Evolutionary conservation across 768 basidiomycete genomes (phyloP).

Genomic region (Arthromyces matolae): DNA sequence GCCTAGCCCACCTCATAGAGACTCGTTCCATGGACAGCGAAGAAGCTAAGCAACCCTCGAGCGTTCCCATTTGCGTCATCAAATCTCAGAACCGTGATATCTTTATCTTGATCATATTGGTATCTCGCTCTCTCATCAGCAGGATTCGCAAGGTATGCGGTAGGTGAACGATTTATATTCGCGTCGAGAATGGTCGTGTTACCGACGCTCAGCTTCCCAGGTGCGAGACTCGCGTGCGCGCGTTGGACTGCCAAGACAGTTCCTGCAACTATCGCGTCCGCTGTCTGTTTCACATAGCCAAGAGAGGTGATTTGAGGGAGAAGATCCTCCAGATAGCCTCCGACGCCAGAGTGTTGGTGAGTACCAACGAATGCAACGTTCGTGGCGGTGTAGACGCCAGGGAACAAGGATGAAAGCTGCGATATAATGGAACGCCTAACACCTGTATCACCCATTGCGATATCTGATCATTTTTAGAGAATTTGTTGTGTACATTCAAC

Average conservation of each 20-base stretch:
- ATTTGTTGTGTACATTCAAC: neutral
- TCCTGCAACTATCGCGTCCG: slow-evolving; percentile 67
- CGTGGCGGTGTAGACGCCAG: slow-evolving; percentile 60
- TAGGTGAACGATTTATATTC: slow-evolving; percentile 73
- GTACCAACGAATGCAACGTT: slow-evolving; percentile 77
- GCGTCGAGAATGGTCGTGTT: slow-evolving; percentile 67
- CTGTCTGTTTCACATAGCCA: slow-evolving; percentile 70
- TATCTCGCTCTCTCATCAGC: slow-evolving; percentile 64
- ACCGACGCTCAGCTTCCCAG: slow-evolving; percentile 59
- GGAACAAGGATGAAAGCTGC: slow-evolving; percentile 51
- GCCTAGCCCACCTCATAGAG: slow-evolving; percentile 55
- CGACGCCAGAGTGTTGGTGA: slow-evolving; percentile 75
- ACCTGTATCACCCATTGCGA: slow-evolving; percentile 79
- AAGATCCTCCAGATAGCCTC: slow-evolving; percentile 75
- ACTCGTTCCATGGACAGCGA: slow-evolving; percentile 77
- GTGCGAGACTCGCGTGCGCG: slow-evolving; percentile 59
- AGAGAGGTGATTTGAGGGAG: slow-evolving; percentile 73
- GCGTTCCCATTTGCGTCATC: slow-evolving; percentile 54
- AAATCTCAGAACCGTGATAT: slow-evolving; percentile 64
- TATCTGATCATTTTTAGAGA: slow-evolving; percentile 41
- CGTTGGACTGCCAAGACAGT: slow-evolving; percentile 65
- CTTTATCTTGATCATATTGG: slow-evolving; percentile 70
- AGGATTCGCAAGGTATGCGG: slow-evolving; percentile 75
- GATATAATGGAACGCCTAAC: slow-evolving; percentile 65
- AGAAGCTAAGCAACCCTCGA: slow-evolving; percentile 70